phyloP scores from a whole-genome alignment of 768 basidiomycete genomes.

The Symmetrospora coprosmae region DNA sequence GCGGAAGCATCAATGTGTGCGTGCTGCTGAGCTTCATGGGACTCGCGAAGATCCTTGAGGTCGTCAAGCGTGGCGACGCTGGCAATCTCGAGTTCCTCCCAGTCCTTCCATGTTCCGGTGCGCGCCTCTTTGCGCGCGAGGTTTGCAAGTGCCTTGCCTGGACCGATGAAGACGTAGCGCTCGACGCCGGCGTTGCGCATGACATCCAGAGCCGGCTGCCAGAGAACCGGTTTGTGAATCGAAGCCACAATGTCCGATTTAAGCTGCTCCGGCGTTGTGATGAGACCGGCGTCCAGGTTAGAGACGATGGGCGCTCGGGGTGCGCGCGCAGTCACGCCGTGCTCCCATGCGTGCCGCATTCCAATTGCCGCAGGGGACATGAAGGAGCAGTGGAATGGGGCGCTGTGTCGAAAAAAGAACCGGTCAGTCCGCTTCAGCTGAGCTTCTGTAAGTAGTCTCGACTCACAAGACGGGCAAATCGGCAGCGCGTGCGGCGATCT shows the following conservation, averaged over 20 bases:
- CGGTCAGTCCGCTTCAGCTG: not conserved
- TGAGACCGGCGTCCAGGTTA: constrained; percentile 27
- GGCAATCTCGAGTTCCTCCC: not conserved
- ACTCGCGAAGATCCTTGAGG: not conserved
- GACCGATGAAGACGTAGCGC: constrained; percentile 31
- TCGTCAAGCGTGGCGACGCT: constrained; percentile 3
- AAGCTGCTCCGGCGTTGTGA: constrained; percentile 30
- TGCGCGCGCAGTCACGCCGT: constrained; percentile 21
- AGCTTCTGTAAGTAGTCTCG: not conserved
- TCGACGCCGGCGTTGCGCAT: constrained; percentile 22
- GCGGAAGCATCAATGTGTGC: not conserved
- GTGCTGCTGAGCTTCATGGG: not conserved
- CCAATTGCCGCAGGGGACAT: constrained; percentile 30
- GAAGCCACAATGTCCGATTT: constrained; percentile 29
- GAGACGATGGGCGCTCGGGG: constrained; percentile 30
- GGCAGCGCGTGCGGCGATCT: constrained; percentile 30
- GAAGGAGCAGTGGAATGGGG: constrained; percentile 33
- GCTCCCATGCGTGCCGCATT: constrained; percentile 28
- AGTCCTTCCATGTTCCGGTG: constrained; percentile 19
- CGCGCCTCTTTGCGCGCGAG: constrained; percentile 25
- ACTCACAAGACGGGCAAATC: constrained; percentile 30
- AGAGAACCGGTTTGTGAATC: constrained; percentile 31
- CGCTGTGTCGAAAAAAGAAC: constrained; percentile 10
- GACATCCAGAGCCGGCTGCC: constrained; percentile 27
- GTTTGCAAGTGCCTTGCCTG: constrained; percentile 33